A percentile compares a stretch with the other conserved stretches of the same genome.
Conservation (phyloP, 306 rosid species). For the Citrullus colocynthis region DNA sequence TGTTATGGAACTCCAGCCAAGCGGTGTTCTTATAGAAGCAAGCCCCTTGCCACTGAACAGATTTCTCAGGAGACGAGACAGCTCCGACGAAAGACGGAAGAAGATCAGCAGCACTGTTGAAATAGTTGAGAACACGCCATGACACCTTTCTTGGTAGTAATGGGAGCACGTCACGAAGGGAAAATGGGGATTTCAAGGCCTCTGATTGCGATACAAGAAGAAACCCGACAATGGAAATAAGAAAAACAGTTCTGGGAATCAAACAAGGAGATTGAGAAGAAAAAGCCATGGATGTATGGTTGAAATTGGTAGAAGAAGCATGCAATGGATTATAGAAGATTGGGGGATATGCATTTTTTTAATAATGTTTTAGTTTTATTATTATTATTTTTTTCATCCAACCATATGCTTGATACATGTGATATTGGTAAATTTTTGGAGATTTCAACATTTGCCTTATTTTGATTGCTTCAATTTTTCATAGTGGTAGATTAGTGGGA, state of each 20-base stretch:
- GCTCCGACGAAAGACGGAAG: conserved; percentile 69
- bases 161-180: conserved; percentile 58
- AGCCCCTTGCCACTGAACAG: conserved; percentile 59
- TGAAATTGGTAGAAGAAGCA: neutral
- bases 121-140: conserved; percentile 59
- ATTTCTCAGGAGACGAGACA: conserved; percentile 25
- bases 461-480: neutral
- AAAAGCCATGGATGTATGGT: neutral
- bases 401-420: too few species aligned
- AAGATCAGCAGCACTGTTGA: conserved; percentile 57
- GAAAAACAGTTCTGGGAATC: neutral
- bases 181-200: conserved; percentile 28
- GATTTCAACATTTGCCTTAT: neutral
- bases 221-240: neutral
- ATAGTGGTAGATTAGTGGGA: neutral
- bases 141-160: conserved; percentile 58
- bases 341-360: neutral
- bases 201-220: neutral
- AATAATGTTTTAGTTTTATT: too few species aligned
- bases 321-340: too few species aligned
- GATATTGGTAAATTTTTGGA: neutral
- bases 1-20: conserved; percentile 74
- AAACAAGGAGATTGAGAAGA: neutral
- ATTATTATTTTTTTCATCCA: too few species aligned
- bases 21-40: conserved; percentile 66